These are phyloP conservation scores for Crepidotus variabilis DNA, from an alignment of 768 basidiomycete species.

Conservation along the genomic window DNA sequence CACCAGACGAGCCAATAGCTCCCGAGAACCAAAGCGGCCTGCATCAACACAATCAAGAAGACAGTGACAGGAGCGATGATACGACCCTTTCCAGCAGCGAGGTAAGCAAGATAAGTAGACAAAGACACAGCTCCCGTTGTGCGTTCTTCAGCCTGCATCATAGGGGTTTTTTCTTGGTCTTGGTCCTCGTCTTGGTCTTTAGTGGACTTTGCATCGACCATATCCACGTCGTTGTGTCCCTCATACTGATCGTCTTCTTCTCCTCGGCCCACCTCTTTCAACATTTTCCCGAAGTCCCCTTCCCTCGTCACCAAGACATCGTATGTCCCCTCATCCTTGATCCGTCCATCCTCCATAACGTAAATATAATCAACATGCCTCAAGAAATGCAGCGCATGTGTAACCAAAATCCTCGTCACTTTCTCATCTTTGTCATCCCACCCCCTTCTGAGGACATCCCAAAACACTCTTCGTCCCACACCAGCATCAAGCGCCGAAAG, in stretches of 20 bases:
- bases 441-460: conserved; percentile 70
- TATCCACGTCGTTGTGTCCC: no score
- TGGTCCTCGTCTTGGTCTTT: no score
- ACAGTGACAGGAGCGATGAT: conserved; percentile 68
- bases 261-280: conserved; percentile 69
- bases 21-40: conserved; percentile 67
- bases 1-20: conserved; percentile 14
- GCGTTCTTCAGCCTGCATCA: conserved; percentile 82
- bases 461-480: conserved; percentile 83
- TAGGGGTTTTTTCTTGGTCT: no score
- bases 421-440: conserved; percentile 42
- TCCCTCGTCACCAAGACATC: conserved; percentile 57
- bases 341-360: conserved; percentile 68
- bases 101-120: conserved; percentile 55
- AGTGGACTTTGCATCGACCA: no score
- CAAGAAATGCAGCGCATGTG: conserved; percentile 88
- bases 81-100: conserved; percentile 63
- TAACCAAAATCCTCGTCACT: conserved; percentile 78
- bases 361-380: conserved; percentile 85
- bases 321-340: conserved; percentile 83
- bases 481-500: conserved; percentile 45
- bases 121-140: conserved; percentile 66
- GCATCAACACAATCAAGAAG: conserved; percentile 56
- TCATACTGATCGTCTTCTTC: conserved; percentile 36
- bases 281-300: conserved; percentile 69